Percentiles rank a stretch among this genome's conserved stretches.
Evolutionary conservation across 2,329 filamentous ascomycete species (phyloP).

Genomic region (Leptodontidium sp.): DNA sequence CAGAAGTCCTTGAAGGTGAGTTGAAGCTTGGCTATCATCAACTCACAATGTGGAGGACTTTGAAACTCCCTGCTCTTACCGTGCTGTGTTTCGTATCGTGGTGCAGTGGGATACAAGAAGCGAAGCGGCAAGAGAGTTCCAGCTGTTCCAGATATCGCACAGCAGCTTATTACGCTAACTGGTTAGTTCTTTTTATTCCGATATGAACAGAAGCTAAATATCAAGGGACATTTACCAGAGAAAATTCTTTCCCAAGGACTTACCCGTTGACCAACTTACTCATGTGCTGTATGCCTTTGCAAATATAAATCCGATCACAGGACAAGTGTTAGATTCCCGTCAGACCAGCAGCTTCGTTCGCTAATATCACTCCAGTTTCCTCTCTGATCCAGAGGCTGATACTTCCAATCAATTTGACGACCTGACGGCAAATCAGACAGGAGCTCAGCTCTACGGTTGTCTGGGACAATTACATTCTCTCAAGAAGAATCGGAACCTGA

Average conservation of each 20-base stretch:
- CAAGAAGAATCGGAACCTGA: too few relatives aligned
- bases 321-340: constrained; percentile 67
- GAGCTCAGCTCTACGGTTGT: too few relatives aligned
- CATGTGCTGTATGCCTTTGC: constrained; percentile 90
- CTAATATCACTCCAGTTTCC: too few relatives aligned
- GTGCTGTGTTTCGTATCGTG: background rate
- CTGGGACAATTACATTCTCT: too few relatives aligned
- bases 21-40: background rate
- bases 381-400: too few relatives aligned
- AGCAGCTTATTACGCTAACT: too few relatives aligned
- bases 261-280: constrained; percentile 80
- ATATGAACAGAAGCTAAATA: background rate
- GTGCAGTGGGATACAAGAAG: background rate
- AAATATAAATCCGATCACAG: constrained; percentile 78
- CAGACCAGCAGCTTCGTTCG: too few relatives aligned
- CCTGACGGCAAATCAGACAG: too few relatives aligned
- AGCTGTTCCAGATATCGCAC: background rate
- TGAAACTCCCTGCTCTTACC: too few relatives aligned
- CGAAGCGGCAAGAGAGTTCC: background rate
- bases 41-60: background rate
- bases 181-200: constrained; percentile 7
- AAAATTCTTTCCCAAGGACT: constrained; percentile 80
- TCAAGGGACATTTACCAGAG: constrained; percentile 76
- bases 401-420: too few relatives aligned
- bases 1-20: background rate